Base-by-base conservation (phyloP, 768 basidiomycete species). In the Phaeotremella fagi region DNA sequence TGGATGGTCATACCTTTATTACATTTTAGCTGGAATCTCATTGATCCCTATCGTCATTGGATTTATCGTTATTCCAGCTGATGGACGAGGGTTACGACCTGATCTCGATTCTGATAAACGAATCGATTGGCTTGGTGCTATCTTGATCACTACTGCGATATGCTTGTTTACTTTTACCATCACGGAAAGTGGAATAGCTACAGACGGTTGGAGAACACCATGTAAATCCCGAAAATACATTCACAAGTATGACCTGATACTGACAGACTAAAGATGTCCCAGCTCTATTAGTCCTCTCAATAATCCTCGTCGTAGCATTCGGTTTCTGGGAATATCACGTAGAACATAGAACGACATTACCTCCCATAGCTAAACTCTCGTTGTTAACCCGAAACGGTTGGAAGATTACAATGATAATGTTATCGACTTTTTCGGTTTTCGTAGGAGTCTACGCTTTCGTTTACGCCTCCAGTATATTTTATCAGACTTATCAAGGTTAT, bases 81-180 rank as follows among this genome's bases (percentile, higher is more conserved):
- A 61, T 48, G 31, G 35, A 3, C 36, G 46, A 12, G 70, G 57
- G n/a, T 48, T 46, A 2, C 74, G 70, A 22, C n/a, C n/a, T n/a
- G 50, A 41, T 41, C 47, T 45, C 3, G 73, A 73, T 35, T 45
- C 33, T 15, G 36, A 58, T 45, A 16, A 75, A 27, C 77, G 83
- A 0, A 78, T 89, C 0, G 88, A 90, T 55, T 89, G 86, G 86
- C 71, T 86, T 15, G 88, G 88, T 3, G 84, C 83, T 0, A 65
- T 79, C n/a, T 71, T 89, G 18, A 72, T 82, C 45, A 86, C 85
- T 0, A 64, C 75, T 0, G 85, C 84, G 0, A 75, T 88, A 22
- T 80, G 83, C 3, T 71, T 88, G 0, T 78, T 90, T 59, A 78
- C 84, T 6, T 88, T 88, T 59, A 81, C 83, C 1, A 79, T 90